Evolutionary conservation across 1,284 basidiomycete genomes (phyloP).

Genomic region (Phellopilus nigrolimitatus): DNA sequence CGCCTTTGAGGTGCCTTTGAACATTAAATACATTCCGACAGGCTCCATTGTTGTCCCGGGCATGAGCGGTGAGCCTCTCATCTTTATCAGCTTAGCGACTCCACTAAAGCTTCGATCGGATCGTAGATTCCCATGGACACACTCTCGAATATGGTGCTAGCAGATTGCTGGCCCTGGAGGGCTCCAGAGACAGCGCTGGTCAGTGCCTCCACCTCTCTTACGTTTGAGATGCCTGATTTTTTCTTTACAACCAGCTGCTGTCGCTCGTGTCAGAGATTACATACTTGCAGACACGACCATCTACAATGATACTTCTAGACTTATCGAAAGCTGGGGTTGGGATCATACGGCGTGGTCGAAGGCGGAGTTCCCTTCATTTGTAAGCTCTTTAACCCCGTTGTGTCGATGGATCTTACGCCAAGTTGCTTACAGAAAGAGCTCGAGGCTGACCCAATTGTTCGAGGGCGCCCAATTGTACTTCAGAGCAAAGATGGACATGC

Average conservation of each 20-base stretch:
- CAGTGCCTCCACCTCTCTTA: conserved; percentile 12
- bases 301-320: conserved; percentile 49
- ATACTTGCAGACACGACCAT: conserved; percentile 57
- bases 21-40: conserved; percentile 41
- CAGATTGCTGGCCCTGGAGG: conserved; percentile 60
- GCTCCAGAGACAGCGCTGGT: conserved; percentile 57
- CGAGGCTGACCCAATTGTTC: conserved; percentile 63
- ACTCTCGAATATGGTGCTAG: conserved; percentile 72
- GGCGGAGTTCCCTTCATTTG: conserved; percentile 70
- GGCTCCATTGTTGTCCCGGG: conserved; percentile 63
- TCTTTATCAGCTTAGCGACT: not conserved
- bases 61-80: conserved; percentile 47
- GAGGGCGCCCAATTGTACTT: conserved; percentile 65
- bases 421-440: conserved; percentile 54
- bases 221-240: conserved; percentile 7
- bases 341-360: conserved; percentile 80
- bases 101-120: not conserved
- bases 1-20: not conserved
- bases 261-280: conserved; percentile 59
- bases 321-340: conserved; percentile 86
- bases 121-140: conserved; percentile 76
- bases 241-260: conserved; percentile 44
- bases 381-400: conserved; percentile 32
- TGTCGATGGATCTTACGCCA: conserved; percentile 1
- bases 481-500: conserved; percentile 89